These are phyloP conservation scores for Suillus subalutaceus DNA, from an alignment of 768 basidiomycete species.

Conservation along the genomic window DNA sequence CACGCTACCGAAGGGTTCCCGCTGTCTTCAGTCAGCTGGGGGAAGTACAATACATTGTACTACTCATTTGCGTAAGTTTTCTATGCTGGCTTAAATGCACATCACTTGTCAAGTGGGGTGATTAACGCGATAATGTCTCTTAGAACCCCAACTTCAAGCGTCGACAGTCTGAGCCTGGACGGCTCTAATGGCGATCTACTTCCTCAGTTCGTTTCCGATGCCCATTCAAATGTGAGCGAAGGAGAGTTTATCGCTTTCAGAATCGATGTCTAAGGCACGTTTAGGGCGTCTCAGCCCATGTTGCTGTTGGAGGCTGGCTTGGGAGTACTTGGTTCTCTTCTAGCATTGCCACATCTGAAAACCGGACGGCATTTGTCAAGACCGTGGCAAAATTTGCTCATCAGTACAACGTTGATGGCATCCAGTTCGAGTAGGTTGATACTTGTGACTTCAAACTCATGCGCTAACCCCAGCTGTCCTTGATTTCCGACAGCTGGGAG, in stretches of 20 bases:
- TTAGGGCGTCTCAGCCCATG: conserved; percentile 53
- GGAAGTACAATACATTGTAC: conserved; percentile 53
- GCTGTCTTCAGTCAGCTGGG: conserved; percentile 47
- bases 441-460: conserved; percentile 17
- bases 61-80: conserved; percentile 60
- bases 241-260: not conserved
- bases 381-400: conserved; percentile 48
- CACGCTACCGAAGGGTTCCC: conserved; percentile 39
- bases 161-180: conserved; percentile 1
- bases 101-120: not conserved
- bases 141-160: conserved; percentile 10
- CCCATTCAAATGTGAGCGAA: conserved; percentile 7
- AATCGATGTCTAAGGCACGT: not conserved
- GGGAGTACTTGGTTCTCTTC: conserved; percentile 59
- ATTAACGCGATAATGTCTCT: not conserved
- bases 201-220: conserved; percentile 11
- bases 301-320: conserved; percentile 64
- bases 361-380: conserved; percentile 58
- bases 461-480: conserved; percentile 11
- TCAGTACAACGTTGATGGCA: conserved; percentile 54
- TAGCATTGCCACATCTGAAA: conserved; percentile 47
- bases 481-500: conserved; percentile 71
- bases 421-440: conserved; percentile 58
- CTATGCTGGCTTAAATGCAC: not conserved
- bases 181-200: conserved; percentile 6